These are phyloP conservation scores for Craspedostauros australis DNA, from an alignment of 108 stramenopile genomes.

Conservation along the genomic window DNA sequence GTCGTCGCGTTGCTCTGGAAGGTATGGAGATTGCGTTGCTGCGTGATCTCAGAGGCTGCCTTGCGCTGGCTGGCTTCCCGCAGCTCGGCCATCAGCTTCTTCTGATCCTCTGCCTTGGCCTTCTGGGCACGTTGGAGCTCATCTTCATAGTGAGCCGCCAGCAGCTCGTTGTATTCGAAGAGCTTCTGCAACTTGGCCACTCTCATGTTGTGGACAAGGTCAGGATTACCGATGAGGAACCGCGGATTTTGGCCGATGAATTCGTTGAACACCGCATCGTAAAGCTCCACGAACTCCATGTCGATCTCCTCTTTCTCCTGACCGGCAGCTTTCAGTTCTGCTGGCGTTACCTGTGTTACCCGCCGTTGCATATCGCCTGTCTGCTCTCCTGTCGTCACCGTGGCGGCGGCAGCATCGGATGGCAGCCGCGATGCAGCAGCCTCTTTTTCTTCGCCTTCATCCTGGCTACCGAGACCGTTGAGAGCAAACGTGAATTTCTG, in stretches of 20 bases:
- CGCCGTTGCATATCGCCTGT: no score
- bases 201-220: constrained; percentile 30
- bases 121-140: constrained; percentile 3
- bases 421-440: no score
- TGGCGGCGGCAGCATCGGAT: no score
- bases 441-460: no score
- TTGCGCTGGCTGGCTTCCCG: constrained; percentile 30
- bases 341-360: no score
- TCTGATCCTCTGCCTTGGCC: constrained; percentile 12
- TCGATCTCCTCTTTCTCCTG: constrained; percentile 21
- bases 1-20: constrained; percentile 5
- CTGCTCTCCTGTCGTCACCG: no score
- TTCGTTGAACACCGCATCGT: constrained; percentile 31
- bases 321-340: no score
- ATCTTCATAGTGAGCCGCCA: constrained; percentile 4
- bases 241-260: constrained; percentile 29
- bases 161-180: constrained; percentile 13
- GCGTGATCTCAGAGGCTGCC: constrained; percentile 33
- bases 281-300: constrained; percentile 32
- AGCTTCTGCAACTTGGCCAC: constrained; percentile 37
- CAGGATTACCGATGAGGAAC: constrained; percentile 16
- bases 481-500: no score
- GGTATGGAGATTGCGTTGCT: constrained; percentile 21
- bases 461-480: no score
- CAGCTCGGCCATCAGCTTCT: constrained; percentile 11